phyloP scores from a whole-genome alignment of 441 rosid species.

The Arabidopsis lyrata region DNA sequence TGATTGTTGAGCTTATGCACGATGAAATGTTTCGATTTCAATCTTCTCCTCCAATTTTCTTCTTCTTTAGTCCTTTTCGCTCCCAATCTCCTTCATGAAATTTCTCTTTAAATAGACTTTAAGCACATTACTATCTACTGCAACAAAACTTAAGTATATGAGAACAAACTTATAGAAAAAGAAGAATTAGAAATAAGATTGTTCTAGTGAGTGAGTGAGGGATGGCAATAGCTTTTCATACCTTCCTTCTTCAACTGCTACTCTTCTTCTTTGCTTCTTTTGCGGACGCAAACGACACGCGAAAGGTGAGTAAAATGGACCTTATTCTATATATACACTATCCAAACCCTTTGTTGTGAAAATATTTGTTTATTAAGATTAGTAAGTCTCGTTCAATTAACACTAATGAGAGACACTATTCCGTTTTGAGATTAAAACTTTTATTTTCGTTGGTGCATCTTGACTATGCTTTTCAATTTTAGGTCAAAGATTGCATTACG shows the following conservation, averaged over 20 bases:
- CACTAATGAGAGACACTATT: not conserved
- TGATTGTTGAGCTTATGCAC: constrained; percentile 38
- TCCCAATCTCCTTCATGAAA: constrained; percentile 5
- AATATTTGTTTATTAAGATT: not conserved
- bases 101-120: constrained; percentile 24
- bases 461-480: not conserved
- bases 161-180: not conserved
- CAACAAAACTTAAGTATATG: not conserved
- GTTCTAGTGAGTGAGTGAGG: constrained; percentile 4
- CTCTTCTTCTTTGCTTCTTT: constrained; percentile 22
- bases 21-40: constrained; percentile 19
- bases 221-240: constrained; percentile 11
- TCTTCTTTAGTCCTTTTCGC: not conserved
- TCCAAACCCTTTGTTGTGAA: not conserved
- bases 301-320: constrained; percentile 23
- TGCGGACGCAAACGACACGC: constrained; percentile 13
- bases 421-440: not conserved
- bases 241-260: constrained; percentile 29
- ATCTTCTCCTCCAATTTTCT: constrained; percentile 27
- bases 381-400: not conserved
- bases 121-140: not conserved
- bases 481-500: not conserved
- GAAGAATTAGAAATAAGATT: not conserved
- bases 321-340: not conserved
- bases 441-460: not conserved